Evolutionary conservation across 1,284 basidiomycete species (phyloP).

Genomic region (Neonothopanus nambi): DNA sequence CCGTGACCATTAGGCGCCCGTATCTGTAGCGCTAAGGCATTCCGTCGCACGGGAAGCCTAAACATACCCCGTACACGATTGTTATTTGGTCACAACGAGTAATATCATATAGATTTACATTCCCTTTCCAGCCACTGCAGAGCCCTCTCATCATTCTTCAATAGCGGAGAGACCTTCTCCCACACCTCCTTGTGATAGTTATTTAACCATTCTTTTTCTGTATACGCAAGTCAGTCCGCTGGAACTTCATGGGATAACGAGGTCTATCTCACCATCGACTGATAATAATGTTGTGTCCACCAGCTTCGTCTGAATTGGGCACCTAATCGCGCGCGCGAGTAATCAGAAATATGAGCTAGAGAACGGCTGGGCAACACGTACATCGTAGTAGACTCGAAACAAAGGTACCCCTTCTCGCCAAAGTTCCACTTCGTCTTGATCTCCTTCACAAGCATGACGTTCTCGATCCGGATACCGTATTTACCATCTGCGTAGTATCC

Average conservation of each 20-base stretch:
- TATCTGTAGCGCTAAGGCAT: too few relatives aligned
- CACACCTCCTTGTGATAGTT: constrained; percentile 80
- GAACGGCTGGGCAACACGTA: constrained; percentile 31
- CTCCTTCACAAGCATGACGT: constrained; percentile 76
- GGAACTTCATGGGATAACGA: not conserved
- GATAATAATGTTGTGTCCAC: constrained; percentile 70
- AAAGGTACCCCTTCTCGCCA: constrained; percentile 79
- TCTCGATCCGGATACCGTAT: constrained; percentile 95
- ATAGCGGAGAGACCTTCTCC: constrained; percentile 75
- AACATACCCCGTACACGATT: too few relatives aligned
- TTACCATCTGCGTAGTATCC: constrained; percentile 93
- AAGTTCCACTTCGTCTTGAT: constrained; percentile 82
- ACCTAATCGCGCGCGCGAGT: constrained; percentile 47
- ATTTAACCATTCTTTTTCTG: constrained; percentile 84
- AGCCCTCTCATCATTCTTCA: constrained; percentile 72
- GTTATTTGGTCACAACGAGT: too few relatives aligned
- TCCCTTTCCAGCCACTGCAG: constrained; percentile 80
- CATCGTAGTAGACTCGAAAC: constrained; percentile 87
- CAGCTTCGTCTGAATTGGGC: constrained; percentile 87
- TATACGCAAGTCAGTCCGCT: not conserved
- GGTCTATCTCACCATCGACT: constrained; percentile 28
- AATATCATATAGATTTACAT: constrained; percentile 54
- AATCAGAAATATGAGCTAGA: not conserved
- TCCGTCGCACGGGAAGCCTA: too few relatives aligned
- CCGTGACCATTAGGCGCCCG: too few relatives aligned